Evolutionary conservation across 805 yeast genomes (phyloP).

Genomic region (Candida vartiovaarae): DNA sequence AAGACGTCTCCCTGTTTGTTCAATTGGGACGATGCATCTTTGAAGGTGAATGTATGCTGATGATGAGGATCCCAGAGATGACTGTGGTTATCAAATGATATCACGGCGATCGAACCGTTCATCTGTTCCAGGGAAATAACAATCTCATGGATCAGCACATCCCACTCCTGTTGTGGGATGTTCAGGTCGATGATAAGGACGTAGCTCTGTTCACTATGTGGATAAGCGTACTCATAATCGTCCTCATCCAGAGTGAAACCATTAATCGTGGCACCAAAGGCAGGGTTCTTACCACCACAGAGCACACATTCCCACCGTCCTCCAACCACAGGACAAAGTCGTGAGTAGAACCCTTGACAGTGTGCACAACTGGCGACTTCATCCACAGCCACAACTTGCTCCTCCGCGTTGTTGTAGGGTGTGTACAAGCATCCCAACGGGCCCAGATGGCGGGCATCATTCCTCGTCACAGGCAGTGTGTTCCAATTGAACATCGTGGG

Average conservation of each 20-base stretch:
- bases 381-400: too few relatives aligned
- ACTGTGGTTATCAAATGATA: background rate
- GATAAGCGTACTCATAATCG: background rate
- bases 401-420: background rate
- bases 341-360: slow-evolving; percentile 75
- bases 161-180: slow-evolving; percentile 25
- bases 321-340: slow-evolving; percentile 74
- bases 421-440: slow-evolving; percentile 82
- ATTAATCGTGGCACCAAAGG: background rate
- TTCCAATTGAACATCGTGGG: slow-evolving; percentile 51
- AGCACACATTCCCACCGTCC: slow-evolving; percentile 79
- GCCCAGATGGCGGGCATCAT: slow-evolving; percentile 37
- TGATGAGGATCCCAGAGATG: slow-evolving; percentile 1
- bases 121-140: slow-evolving; percentile 53
- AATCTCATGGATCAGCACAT: slow-evolving; percentile 67
- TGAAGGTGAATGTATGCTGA: background rate
- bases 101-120: background rate
- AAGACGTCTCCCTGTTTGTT: background rate
- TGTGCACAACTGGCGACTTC: slow-evolving; percentile 42
- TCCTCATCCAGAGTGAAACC: background rate
- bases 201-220: background rate
- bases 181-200: background rate
- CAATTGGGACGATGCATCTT: background rate
- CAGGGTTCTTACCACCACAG: slow-evolving; percentile 37
- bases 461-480: slow-evolving; percentile 69